Evolutionary conservation across 139 green algal genomes (phyloP).

Genomic region (Volvox africanus): DNA sequence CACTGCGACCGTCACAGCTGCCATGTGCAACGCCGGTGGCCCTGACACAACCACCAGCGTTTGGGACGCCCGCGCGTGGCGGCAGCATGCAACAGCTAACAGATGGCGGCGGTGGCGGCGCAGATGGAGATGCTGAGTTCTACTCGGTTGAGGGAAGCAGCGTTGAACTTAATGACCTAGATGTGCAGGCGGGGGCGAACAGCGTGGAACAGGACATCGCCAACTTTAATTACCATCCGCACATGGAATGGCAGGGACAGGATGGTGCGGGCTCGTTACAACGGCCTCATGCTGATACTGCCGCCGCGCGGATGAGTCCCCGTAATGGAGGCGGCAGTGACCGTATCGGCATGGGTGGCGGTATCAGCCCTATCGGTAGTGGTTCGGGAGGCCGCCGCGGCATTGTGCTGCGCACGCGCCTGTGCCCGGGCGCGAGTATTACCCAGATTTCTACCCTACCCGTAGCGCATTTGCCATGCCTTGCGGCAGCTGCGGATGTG

Average conservation of each 20-base stretch:
- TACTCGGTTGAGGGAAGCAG: conserved; percentile 54
- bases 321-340: no score
- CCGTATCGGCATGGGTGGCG: no score
- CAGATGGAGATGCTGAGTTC: conserved; percentile 51
- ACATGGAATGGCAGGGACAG: background rate
- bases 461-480: background rate
- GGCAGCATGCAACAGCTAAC: conserved; percentile 19
- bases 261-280: no score
- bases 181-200: background rate
- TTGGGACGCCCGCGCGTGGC: background rate
- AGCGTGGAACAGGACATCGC: background rate
- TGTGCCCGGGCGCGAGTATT: conserved; percentile 2
- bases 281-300: no score
- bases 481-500: background rate
- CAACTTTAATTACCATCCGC: background rate
- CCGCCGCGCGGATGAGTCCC: no score
- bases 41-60: background rate
- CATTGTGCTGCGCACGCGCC: background rate
- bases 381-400: background rate
- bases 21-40: no score
- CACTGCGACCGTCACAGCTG: no score
- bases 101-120: conserved; percentile 1
- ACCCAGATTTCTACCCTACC: background rate
- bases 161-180: background rate
- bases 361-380: no score